A percentile compares a stretch with the other conserved stretches of the same genome.
These are phyloP conservation scores for Fusarium sp. DNA, from an alignment of 2,329 filamentous ascomycete genomes.

Conservation along the genomic window DNA sequence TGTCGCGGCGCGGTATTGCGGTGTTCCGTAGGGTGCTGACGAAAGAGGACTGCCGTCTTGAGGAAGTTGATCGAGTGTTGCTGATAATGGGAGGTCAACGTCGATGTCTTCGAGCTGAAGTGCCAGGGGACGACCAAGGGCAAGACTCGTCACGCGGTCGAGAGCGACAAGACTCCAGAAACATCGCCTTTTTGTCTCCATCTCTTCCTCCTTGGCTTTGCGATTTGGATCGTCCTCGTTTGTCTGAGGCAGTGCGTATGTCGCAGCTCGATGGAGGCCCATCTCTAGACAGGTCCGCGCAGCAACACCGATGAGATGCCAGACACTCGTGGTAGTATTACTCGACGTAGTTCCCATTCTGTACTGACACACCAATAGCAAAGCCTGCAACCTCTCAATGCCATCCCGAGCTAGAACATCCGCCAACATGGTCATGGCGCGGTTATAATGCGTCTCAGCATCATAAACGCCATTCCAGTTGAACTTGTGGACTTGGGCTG, in stretches of 20 bases:
- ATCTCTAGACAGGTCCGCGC: slow-evolving; percentile 58
- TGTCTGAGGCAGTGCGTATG: slow-evolving; percentile 45
- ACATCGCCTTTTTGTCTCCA: slow-evolving; percentile 55
- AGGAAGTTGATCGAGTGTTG: slow-evolving; percentile 35
- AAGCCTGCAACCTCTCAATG: slow-evolving; percentile 56
- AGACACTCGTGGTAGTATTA: slow-evolving; percentile 57
- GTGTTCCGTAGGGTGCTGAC: slow-evolving; percentile 40
- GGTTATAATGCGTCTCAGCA: slow-evolving; percentile 57
- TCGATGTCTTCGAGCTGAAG: slow-evolving; percentile 59
- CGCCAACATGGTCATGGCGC: slow-evolving; percentile 55
- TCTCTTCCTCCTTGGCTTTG: slow-evolving; percentile 39
- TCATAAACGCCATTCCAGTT: slow-evolving; percentile 60
- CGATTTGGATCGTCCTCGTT: background rate
- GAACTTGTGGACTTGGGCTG: slow-evolving; percentile 58
- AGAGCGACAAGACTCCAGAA: slow-evolving; percentile 60
- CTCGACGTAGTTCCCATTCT: slow-evolving; percentile 57
- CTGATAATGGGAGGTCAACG: slow-evolving; percentile 51
- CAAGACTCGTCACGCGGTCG: slow-evolving; percentile 55
- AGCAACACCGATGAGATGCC: slow-evolving; percentile 60
- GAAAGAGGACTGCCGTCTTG: slow-evolving; percentile 32
- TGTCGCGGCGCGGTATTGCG: slow-evolving; percentile 45
- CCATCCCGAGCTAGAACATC: slow-evolving; percentile 55
- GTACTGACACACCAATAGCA: slow-evolving; percentile 60
- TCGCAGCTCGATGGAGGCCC: slow-evolving; percentile 56
- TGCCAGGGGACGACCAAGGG: slow-evolving; percentile 57